phyloP scores from a whole-genome alignment of 2,329 filamentous ascomycete species.

The Aureobasidium musti region DNA sequence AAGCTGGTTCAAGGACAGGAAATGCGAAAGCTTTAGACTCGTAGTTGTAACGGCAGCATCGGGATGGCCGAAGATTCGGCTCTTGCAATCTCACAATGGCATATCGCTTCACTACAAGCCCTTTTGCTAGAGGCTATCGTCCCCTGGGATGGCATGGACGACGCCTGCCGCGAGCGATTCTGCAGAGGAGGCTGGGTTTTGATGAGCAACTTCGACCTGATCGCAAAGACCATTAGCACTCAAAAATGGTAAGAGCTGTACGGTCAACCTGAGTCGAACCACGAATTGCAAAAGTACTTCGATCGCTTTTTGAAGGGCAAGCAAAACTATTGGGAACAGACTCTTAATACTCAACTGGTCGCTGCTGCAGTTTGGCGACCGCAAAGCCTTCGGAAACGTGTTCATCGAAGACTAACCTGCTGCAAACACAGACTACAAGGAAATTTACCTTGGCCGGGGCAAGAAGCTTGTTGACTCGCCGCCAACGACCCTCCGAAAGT shows the following conservation, averaged over 20 bases:
- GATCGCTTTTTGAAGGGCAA: constrained; percentile 49
- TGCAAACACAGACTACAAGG: constrained; percentile 2
- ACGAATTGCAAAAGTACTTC: constrained; percentile 50
- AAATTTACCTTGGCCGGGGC: constrained; percentile 21
- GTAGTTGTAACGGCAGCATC: constrained; percentile 48
- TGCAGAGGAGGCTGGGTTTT: constrained; percentile 46
- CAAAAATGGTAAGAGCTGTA: constrained; percentile 54
- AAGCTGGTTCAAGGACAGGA: no score
- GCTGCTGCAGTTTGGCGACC: constrained; percentile 43
- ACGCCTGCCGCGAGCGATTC: constrained; percentile 54
- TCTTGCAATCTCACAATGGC: constrained; percentile 48
- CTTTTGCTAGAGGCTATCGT: constrained; percentile 49
- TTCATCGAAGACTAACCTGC: constrained; percentile 40
- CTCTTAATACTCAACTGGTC: constrained; percentile 49
- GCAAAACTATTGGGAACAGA: constrained; percentile 50
- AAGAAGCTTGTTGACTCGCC: no score
- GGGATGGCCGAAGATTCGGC: no score
- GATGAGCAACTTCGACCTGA: constrained; percentile 45
- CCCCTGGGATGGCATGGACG: constrained; percentile 52
- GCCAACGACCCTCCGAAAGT: no score
- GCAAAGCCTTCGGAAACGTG: constrained; percentile 37
- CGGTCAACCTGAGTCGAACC: constrained; percentile 38
- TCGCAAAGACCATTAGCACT: constrained; percentile 38
- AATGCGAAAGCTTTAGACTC: no score
- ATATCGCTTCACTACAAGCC: constrained; percentile 47